Conservation (phyloP, 768 basidiomycete genomes). For the Russula virescens region DNA sequence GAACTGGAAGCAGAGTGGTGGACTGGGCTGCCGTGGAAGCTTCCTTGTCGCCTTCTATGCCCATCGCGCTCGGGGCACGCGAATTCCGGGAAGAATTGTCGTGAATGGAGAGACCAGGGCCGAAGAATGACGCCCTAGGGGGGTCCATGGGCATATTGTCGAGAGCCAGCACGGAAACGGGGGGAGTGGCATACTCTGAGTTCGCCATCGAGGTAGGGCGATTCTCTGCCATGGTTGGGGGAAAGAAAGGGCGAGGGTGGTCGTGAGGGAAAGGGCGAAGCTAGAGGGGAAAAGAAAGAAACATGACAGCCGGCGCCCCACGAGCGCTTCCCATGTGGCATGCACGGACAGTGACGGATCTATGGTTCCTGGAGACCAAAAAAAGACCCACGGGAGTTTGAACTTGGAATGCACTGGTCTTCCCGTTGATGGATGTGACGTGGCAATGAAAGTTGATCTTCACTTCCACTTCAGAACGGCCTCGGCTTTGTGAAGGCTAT, state of each 20-base stretch:
- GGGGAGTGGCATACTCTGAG: conserved; percentile 12
- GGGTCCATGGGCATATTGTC: background rate
- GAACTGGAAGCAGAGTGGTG: background rate
- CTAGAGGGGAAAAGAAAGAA: too few relatives aligned
- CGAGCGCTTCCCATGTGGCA: too few relatives aligned
- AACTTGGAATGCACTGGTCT: too few relatives aligned
- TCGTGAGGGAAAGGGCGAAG: background rate
- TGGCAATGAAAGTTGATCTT: too few relatives aligned
- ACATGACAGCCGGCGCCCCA: background rate
- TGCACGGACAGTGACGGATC: too few relatives aligned
- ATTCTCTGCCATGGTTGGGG: conserved; percentile 13
- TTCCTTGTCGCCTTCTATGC: conserved; percentile 1
- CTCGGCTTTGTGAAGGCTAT: too few relatives aligned
- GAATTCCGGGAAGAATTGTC: conserved; percentile 5
- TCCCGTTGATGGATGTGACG: too few relatives aligned
- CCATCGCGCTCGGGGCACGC: background rate
- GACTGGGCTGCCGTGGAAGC: conserved; percentile 1
- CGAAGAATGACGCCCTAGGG: background rate
- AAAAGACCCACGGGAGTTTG: too few relatives aligned
- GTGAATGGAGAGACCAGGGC: background rate
- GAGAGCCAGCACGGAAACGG: background rate
- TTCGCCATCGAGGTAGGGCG: conserved; percentile 16
- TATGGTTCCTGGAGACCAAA: too few relatives aligned
- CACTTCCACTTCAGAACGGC: too few relatives aligned
- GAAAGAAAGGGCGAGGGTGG: background rate